phyloP scores from a whole-genome alignment of 768 basidiomycete species.

The Dacryopinax spathularia region DNA sequence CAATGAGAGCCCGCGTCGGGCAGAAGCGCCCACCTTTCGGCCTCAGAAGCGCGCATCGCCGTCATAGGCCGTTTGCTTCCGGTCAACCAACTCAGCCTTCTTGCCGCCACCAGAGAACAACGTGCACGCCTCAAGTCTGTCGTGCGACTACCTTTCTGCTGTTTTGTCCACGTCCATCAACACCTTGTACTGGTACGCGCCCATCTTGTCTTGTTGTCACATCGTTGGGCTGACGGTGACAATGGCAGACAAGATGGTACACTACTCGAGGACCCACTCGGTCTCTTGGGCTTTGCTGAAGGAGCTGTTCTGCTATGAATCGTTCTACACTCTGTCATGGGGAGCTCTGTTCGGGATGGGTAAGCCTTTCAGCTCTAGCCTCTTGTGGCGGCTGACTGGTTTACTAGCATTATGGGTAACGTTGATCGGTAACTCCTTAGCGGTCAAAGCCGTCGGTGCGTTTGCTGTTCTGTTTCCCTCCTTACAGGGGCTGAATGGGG shows the following conservation, averaged over 20 bases:
- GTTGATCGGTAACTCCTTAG: not conserved
- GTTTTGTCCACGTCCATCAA: not conserved
- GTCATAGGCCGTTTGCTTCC: not conserved
- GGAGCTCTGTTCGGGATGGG: not conserved
- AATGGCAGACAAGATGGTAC: not conserved
- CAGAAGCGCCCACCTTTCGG: not conserved
- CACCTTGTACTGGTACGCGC: not conserved
- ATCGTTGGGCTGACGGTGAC: not conserved
- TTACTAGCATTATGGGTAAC: not conserved
- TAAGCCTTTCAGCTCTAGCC: not conserved
- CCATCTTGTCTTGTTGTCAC: not conserved
- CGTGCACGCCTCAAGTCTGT: not conserved
- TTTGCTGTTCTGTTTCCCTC: not conserved
- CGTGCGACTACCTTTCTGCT: not conserved
- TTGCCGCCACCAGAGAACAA: not conserved
- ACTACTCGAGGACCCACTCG: not conserved
- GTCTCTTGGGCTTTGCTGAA: not conserved
- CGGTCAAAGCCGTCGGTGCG: not conserved
- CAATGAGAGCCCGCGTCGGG: not conserved
- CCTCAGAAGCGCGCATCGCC: conserved; percentile 2
- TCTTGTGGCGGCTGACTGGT: not conserved
- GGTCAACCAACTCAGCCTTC: not conserved
- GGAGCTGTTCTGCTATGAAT: not conserved
- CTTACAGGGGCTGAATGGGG: not conserved
- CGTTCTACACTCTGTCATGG: not conserved